These are phyloP conservation scores for Kentomonas sorsogonicus DNA, from an alignment of 208 protist genomes.

Conservation along the genomic window DNA sequence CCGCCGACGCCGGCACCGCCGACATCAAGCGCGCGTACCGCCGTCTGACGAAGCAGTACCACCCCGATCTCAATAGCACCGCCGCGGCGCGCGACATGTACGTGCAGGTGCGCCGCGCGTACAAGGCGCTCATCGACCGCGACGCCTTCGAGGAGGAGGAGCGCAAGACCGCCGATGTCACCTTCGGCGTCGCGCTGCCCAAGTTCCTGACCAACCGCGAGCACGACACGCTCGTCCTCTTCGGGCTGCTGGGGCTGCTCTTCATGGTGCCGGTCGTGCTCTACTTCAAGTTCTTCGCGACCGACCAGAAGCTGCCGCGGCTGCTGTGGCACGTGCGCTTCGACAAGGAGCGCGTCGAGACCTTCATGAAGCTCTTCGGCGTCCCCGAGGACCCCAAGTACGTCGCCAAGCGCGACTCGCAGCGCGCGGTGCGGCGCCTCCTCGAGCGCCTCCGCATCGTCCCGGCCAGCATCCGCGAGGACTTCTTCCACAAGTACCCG, in stretches of 20 bases:
- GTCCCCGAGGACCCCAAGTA: constrained; percentile 73
- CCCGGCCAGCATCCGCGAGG: constrained; percentile 54
- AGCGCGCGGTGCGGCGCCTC: constrained; percentile 27
- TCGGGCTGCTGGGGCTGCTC: constrained; percentile 76
- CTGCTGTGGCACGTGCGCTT: constrained; percentile 69
- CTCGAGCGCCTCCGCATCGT: constrained; percentile 57
- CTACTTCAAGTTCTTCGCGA: constrained; percentile 82
- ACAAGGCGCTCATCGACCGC: constrained; percentile 91
- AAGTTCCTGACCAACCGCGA: constrained; percentile 82
- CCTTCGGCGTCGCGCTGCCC: constrained; percentile 85
- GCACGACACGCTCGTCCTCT: constrained; percentile 84
- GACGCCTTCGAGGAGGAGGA: constrained; percentile 89
- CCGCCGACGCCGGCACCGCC: constrained; percentile 38
- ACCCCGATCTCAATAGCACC: constrained; percentile 90
- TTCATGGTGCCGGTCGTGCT: constrained; percentile 57
- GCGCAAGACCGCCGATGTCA: constrained; percentile 61
- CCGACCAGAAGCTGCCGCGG: constrained; percentile 58
- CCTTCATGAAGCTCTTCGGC: constrained; percentile 76
- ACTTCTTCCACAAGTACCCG: constrained; percentile 56
- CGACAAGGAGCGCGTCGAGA: constrained; percentile 75
- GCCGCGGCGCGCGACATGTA: constrained; percentile 85
- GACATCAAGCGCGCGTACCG: constrained; percentile 89
- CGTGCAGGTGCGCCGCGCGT: constrained; percentile 82
- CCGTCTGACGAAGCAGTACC: constrained; percentile 69
- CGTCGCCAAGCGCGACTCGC: constrained; percentile 57